These are phyloP conservation scores for Leucocoprinus birnbaumii DNA, from an alignment of 768 basidiomycete genomes.

Conservation along the genomic window DNA sequence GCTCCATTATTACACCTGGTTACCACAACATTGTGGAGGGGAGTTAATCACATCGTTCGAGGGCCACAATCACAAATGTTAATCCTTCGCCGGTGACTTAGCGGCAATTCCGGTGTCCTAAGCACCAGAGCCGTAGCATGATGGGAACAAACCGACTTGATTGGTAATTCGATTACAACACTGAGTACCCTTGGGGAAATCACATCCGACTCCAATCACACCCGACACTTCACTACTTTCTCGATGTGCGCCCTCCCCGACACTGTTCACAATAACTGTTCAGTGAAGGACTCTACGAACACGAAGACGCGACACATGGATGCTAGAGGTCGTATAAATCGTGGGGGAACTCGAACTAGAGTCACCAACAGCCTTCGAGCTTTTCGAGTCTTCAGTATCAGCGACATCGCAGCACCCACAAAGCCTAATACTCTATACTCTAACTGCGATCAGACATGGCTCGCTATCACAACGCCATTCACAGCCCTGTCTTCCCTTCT, in stretches of 20 bases:
- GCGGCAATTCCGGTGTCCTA: too few species aligned
- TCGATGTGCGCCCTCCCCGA: neutral
- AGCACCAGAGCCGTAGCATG: too few species aligned
- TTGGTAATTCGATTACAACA: neutral
- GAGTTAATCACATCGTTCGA: too few species aligned
- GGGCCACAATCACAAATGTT: too few species aligned
- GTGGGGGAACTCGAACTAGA: neutral
- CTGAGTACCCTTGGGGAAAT: neutral
- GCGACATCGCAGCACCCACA: neutral
- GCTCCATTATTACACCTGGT: too few species aligned
- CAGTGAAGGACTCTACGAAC: neutral
- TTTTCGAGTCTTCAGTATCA: neutral
- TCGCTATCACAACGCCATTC: constrained; percentile 11
- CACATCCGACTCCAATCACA: constrained; percentile 12
- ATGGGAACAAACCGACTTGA: too few species aligned
- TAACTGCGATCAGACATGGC: constrained; percentile 6
- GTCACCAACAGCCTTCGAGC: neutral
- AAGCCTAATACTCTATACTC: constrained; percentile 10
- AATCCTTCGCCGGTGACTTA: neutral
- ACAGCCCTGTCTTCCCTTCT: constrained; percentile 8
- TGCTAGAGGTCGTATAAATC: neutral
- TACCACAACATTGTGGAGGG: too few species aligned
- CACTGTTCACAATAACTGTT: neutral
- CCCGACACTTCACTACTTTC: neutral
- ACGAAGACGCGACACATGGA: neutral